Evolutionary conservation across 1,139 yeast species (phyloP), one percentile per base, ranked within the genome.

Genomic region (Suhomyces yuchorum): DNA sequence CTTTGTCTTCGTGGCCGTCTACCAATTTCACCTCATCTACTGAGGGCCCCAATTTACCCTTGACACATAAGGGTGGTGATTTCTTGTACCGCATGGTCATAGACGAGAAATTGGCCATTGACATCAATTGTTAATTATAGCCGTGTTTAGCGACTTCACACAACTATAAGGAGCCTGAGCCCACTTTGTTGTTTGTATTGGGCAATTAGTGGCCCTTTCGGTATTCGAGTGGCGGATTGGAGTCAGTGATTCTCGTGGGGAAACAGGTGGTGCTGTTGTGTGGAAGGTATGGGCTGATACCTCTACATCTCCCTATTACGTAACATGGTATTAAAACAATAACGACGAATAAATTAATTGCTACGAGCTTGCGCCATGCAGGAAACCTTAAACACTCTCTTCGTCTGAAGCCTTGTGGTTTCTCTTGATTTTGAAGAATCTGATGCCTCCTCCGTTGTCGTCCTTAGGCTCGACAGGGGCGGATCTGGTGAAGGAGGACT

Each of bases 401-500:
- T 81, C 85, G 57, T 81, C 85, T 39, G 77, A 70, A 42, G 71
- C 73, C 63, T 78, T 78, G 58, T 80, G 77, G 66, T 82, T 82
- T 74, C 90, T 84, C 71, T 85, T 84, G 52, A 86, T 84, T 62
- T 84, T 85, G 75, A 86, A 86, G 70, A 86, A 86, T 67, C 88
- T 83, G 59, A 86, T 85, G 47, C 92, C 93, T 42, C 87, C 84
- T 52, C 67, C 65, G 51, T 61, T 61, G 37, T 66, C 68, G 56
- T 80, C 73, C 54, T 67, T 71, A 45, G 59, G 55, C 40, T 62
- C 62, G 42, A 56, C 67, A 8, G 70, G 70, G 24, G 66, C 62
- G 40, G 68, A 53, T 67, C 79, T 73, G 47, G 79, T 74, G 59
- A 73, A 75, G n/a, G 79, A 73, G 24, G 77, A 70, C 48, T 72